A percentile compares a stretch with the other conserved stretches of the same genome.
Evolutionary conservation across 768 basidiomycete species (phyloP).

Genomic region (Daedalea quercina): DNA sequence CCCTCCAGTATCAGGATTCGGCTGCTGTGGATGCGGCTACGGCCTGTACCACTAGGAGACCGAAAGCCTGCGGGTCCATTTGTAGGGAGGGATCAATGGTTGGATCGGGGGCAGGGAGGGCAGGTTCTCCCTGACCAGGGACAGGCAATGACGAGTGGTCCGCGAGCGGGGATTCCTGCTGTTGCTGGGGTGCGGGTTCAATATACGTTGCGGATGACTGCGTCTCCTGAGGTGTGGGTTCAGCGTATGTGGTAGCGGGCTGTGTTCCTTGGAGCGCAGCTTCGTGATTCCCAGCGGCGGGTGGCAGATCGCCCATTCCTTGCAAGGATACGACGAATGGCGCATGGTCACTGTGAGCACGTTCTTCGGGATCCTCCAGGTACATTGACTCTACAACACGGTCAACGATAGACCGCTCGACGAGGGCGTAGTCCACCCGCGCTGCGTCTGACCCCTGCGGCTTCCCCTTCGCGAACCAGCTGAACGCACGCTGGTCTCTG

Average conservation of each 20-base stretch:
- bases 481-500: constrained; percentile 14
- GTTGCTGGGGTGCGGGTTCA: background rate
- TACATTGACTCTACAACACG: constrained; percentile 15
- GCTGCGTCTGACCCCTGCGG: constrained; percentile 19
- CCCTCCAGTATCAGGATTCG: background rate
- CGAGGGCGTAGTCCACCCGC: constrained; percentile 20
- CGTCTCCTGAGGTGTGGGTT: background rate
- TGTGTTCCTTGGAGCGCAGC: background rate
- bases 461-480: constrained; percentile 22
- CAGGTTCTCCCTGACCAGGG: background rate
- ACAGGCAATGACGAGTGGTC: too few species aligned
- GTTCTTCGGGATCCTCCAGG: constrained; percentile 16
- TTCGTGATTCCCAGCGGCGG: background rate
- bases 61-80: background rate
- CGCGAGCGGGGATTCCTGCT: background rate
- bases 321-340: constrained; percentile 15
- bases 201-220: background rate
- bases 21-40: background rate
- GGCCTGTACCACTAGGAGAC: background rate
- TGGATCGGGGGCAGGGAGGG: background rate
- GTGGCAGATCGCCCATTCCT: constrained; percentile 8
- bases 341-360: constrained; percentile 20
- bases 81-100: background rate
- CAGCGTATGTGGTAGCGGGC: background rate
- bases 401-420: constrained; percentile 11